A percentile compares a stretch with the other conserved stretches of the same genome.
These are phyloP conservation scores for Toxicodendron radicans DNA, from an alignment of 345 rosid genomes.

Conservation along the genomic window DNA sequence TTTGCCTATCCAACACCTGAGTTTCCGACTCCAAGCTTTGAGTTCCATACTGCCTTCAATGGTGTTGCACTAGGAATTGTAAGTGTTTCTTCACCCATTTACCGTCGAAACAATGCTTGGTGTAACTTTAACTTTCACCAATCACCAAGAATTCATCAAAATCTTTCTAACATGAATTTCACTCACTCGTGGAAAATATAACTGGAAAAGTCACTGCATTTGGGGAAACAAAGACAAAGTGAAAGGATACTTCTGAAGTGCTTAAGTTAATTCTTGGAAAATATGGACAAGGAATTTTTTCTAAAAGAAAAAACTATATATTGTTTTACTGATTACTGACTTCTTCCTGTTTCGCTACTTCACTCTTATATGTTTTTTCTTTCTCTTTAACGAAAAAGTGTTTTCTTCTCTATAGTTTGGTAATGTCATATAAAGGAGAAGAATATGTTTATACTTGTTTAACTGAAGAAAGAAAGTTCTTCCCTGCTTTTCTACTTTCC, in stretches of 20 bases:
- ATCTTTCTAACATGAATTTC: background rate
- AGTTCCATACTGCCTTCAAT: conserved; percentile 87
- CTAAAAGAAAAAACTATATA: background rate
- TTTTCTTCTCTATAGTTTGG: background rate
- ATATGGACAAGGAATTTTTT: background rate
- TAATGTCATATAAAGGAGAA: background rate
- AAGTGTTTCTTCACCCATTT: conserved; percentile 33
- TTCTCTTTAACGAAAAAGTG: background rate
- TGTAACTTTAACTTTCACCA: background rate
- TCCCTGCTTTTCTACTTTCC: background rate
- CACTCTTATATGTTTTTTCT: background rate
- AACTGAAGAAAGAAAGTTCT: background rate
- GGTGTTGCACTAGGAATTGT: conserved; percentile 95
- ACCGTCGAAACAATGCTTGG: conserved; percentile 3
- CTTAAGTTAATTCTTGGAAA: background rate
- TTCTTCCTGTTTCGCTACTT: background rate
- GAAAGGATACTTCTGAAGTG: background rate
- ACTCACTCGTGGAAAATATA: conserved; percentile 1
- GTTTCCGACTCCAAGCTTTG: conserved; percentile 91
- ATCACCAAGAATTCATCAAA: background rate
- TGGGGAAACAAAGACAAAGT: background rate
- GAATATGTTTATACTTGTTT: background rate
- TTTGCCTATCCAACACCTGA: conserved; percentile 98
- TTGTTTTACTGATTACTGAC: background rate
- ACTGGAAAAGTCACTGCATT: background rate